Evolutionary conservation across 2,329 filamentous ascomycete genomes (phyloP).

Genomic region (Raffaelea ambrosiae): DNA sequence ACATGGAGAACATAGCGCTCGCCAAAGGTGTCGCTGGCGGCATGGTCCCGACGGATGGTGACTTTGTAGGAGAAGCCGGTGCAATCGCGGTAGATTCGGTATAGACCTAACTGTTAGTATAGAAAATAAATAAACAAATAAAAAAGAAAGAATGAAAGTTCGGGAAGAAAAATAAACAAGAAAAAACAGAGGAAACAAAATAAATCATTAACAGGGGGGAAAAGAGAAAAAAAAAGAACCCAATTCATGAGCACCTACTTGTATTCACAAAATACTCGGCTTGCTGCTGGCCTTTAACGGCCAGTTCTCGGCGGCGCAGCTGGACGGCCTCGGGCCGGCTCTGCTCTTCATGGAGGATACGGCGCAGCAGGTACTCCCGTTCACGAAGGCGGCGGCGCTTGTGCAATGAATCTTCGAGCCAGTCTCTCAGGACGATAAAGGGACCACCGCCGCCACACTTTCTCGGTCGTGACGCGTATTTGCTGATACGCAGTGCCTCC

Average conservation of each 20-base stretch:
- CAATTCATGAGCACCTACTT: conserved; percentile 26
- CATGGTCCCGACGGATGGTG: conserved; percentile 45
- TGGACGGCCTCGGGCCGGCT: background rate
- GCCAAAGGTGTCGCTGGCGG: conserved; percentile 33
- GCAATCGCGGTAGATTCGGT: conserved; percentile 56
- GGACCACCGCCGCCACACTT: too few species aligned
- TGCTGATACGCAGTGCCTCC: background rate
- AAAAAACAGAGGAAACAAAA: conserved; percentile 4
- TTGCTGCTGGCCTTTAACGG: conserved; percentile 20
- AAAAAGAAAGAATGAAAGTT: too few species aligned
- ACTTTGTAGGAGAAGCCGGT: conserved; percentile 57
- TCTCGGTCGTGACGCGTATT: too few species aligned
- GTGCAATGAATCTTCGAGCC: conserved; percentile 40
- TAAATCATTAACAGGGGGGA: too few species aligned
- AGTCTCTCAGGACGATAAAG: conserved; percentile 40
- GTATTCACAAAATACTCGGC: conserved; percentile 38
- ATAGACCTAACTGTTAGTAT: too few species aligned
- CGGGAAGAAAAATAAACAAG: too few species aligned
- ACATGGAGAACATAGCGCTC: conserved; percentile 55
- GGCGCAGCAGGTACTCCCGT: conserved; percentile 32
- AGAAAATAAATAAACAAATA: too few species aligned
- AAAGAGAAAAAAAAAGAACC: too few species aligned
- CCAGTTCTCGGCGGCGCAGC: conserved; percentile 21
- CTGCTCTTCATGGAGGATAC: conserved; percentile 18
- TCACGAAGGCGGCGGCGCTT: conserved; percentile 18